These are phyloP conservation scores for Arctium minus DNA, from an alignment of 129 eudicot species.

Conservation along the genomic window DNA sequence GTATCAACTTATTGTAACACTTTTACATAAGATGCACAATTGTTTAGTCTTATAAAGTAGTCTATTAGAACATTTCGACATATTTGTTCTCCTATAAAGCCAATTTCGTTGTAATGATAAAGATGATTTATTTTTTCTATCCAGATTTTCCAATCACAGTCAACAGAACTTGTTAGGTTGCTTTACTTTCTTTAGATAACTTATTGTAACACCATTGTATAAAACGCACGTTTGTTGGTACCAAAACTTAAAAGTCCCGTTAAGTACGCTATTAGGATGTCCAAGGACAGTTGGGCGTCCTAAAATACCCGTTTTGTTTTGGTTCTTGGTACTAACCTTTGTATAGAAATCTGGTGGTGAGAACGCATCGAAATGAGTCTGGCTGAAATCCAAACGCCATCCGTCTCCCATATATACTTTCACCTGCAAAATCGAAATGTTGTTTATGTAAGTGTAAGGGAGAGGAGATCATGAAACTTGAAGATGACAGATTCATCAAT, in stretches of 20 bases:
- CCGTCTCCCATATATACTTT: constrained; percentile 82
- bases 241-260: too few relatives aligned
- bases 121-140: neutral
- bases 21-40: neutral
- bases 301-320: too few relatives aligned
- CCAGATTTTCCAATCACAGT: neutral
- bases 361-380: constrained; percentile 74
- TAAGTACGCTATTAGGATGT: too few relatives aligned
- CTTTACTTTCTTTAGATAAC: neutral
- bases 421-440: constrained; percentile 38
- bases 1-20: neutral
- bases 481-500: neutral
- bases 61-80: neutral
- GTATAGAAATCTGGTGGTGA: constrained; percentile 93
- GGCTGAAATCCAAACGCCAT: constrained; percentile 88
- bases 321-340: constrained; percentile 46
- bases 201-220: neutral
- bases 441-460: neutral
- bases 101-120: neutral
- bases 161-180: neutral
- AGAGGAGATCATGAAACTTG: neutral
- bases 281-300: too few relatives aligned
- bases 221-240: neutral
- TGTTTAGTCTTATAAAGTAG: neutral
- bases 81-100: neutral